Evolutionary conservation across 805 yeast species (phyloP), one percentile per base, ranked within the genome.

Genomic region (Candida tallmaniae): DNA sequence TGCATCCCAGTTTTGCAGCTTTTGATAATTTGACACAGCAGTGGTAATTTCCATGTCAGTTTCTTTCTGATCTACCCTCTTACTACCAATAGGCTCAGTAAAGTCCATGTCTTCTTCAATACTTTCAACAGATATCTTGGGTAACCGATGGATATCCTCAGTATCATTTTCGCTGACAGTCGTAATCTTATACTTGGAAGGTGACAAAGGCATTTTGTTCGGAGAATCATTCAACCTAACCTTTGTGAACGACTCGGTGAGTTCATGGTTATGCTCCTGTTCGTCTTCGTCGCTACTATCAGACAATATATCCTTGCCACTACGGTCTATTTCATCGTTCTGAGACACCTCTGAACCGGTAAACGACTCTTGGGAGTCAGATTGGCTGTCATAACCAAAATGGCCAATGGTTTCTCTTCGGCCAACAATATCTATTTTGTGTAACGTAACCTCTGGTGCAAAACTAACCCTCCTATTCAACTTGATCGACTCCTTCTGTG

Each of bases 361-460:
- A n/a, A n/a, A n/a, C n/a, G n/a, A n/a, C n/a, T 22, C 23, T n/a
- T 22, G 35, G 13, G 12, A 9, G 15, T 12, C 7, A 12, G 15
- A 8, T 7, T n/a, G 7, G 17, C 12, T 11, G 31, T 7, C 13
- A 48, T 43, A 18, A 50, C 58, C 27, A 4, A 42, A 31, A 35
- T 38, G 42, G 2, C 56, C 61, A 23, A 54, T 51, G 34, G 64
- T 60, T 32, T 56, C 51, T 29, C 60, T 37, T 34, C 63, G 36
- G 6, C 58, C 62, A 29, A 59, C 57, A 40, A 55, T 52, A 39
- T 59, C 78, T 44, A 70, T 67, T 47, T 77, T 74, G 47, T 79
- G 84, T 26, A 80, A 62, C 3, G 83, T 78, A 0, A 79, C 85
- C 45, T 78, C 84, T 1, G 83, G 83, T 1, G 89, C 89, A 64